Base-by-base conservation (phyloP, 108 stramenopile species). In the Skeletonema costatum region DNA sequence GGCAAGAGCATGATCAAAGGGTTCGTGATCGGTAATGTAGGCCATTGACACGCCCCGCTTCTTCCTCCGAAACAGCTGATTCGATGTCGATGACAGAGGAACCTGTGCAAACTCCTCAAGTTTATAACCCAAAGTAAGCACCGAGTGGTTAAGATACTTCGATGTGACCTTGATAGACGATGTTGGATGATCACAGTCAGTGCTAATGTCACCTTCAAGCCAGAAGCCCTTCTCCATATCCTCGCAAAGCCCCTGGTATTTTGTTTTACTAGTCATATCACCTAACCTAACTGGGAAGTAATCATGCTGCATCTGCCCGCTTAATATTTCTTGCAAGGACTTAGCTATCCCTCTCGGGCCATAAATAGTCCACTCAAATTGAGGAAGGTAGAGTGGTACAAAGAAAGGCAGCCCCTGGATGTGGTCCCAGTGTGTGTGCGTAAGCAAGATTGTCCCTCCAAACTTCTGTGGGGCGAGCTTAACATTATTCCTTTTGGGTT, bases 11-110 rank as follows among this genome's bases (percentile, higher is more conserved):
- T 77, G 75, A 51, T 82, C 76, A 36, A 60, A 77, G 4, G 76
- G 75, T 73, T 82, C 76, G 35, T 82, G 81, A 38, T 82, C 81
- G 25, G 81, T 82, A 39, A 82, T 82, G 53, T 82, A 82, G 2
- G 71, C 70, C 53, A 82, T n/a, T 13, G 76, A 76, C 3, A 77
- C 81, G 4, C 71, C 65, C 9, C 68, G 56, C 33, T 62, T 66
- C 48, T 56, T 77, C n/a, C 53, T 56, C 9, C 53, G 53, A 29
- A 56, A 56, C 1, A 8, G 25, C 53, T 56, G 53, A 9, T 56
- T 19, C 9, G 53, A 56, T 25, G 53, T 9, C n/a, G 53, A 56
- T 56, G 53, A 25, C 2, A 56, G 3, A 21, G 53, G 53, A 25
- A 25, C 64, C 36, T 36, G 68, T 12, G 67, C 76, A 53, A 70